phyloP scores from a whole-genome alignment of 768 basidiomycete genomes.

The Leccinum subtestaceum region DNA sequence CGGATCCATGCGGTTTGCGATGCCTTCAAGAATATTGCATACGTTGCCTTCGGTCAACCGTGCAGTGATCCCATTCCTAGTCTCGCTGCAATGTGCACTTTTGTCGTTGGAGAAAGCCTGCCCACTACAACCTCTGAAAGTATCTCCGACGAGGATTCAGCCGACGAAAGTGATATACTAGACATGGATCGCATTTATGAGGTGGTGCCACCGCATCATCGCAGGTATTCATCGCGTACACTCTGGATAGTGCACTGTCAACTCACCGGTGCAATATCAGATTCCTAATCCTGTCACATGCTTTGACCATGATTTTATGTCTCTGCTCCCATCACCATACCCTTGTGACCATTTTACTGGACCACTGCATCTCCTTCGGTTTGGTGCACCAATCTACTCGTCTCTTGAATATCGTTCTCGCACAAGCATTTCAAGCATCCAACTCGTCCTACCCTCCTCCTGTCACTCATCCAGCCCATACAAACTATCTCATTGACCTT shows the following conservation, averaged over 20 bases:
- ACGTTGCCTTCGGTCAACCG: constrained; percentile 32
- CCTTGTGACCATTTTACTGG: constrained; percentile 47
- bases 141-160: constrained; percentile 21
- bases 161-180: constrained; percentile 26
- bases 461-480: constrained; percentile 45
- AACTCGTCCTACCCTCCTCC: constrained; percentile 25
- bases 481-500: constrained; percentile 46
- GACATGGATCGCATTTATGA: constrained; percentile 47
- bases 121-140: constrained; percentile 23
- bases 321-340: constrained; percentile 47
- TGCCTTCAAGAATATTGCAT: constrained; percentile 50
- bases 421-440: constrained; percentile 34
- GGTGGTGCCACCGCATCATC: constrained; percentile 47
- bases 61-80: constrained; percentile 28
- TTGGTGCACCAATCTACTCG: constrained; percentile 42
- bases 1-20: constrained; percentile 54
- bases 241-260: constrained; percentile 4
- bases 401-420: constrained; percentile 43
- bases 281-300: constrained; percentile 50
- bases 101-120: constrained; percentile 46
- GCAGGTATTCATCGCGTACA: constrained; percentile 40
- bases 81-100: constrained; percentile 47
- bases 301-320: constrained; percentile 45
- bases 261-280: constrained; percentile 29
- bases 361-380: constrained; percentile 45